Evolutionary conservation across 108 stramenopile species (phyloP).

Genomic region (Skeletonema tropicum): DNA sequence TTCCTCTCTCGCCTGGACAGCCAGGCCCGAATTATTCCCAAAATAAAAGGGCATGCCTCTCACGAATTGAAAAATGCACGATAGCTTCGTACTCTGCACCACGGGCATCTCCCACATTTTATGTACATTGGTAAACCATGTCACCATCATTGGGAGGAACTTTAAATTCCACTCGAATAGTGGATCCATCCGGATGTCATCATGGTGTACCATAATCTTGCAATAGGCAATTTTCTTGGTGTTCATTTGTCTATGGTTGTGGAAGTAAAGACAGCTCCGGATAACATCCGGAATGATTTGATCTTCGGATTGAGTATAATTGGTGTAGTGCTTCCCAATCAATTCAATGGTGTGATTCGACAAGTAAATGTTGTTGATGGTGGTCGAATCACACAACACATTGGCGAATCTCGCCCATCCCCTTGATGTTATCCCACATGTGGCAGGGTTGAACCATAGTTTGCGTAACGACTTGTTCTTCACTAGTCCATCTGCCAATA

Average conservation of each 20-base stretch:
- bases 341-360: slow-evolving; percentile 14
- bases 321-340: slow-evolving; percentile 4
- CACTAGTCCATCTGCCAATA: neutral
- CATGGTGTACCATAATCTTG: neutral
- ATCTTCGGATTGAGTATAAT: neutral
- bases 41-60: slow-evolving; percentile 1
- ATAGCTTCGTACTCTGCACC: neutral
- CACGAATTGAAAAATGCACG: neutral
- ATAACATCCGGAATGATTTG: neutral
- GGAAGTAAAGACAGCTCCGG: neutral
- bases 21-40: neutral
- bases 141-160: neutral
- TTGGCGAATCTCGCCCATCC: neutral
- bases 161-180: neutral
- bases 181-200: neutral
- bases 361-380: slow-evolving; percentile 14
- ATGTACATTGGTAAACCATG: neutral
- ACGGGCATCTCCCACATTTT: neutral
- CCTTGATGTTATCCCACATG: neutral
- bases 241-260: neutral
- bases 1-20: neutral
- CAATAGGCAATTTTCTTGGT: neutral
- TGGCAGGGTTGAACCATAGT: neutral
- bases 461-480: neutral
- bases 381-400: slow-evolving; percentile 8